phyloP scores from a whole-genome alignment of 2,329 filamentous ascomycete genomes.

The Scleromitrula shiraiana region DNA sequence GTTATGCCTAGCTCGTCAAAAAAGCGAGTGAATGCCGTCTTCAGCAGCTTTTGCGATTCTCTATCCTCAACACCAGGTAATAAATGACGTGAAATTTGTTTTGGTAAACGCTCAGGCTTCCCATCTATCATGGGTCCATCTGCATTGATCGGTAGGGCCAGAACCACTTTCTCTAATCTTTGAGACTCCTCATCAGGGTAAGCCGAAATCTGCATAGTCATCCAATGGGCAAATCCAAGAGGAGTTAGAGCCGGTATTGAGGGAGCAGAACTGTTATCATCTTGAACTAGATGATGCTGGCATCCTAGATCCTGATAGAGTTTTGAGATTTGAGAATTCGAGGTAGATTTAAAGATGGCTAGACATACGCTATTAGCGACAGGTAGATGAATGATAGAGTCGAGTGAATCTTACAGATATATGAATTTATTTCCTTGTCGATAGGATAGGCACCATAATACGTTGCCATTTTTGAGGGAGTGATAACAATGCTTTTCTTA shows the following conservation, averaged over 20 bases:
- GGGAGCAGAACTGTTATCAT: constrained; percentile 42
- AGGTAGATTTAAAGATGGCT: constrained; percentile 23
- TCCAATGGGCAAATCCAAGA: constrained; percentile 63
- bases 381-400: background rate
- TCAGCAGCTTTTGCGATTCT: constrained; percentile 50
- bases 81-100: constrained; percentile 65
- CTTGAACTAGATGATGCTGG: constrained; percentile 59
- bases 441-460: constrained; percentile 65
- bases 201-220: constrained; percentile 63
- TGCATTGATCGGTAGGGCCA: constrained; percentile 58
- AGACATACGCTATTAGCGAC: constrained; percentile 11
- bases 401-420: constrained; percentile 46
- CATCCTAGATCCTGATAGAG: constrained; percentile 47
- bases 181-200: constrained; percentile 69
- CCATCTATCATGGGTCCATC: constrained; percentile 50
- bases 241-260: constrained; percentile 58
- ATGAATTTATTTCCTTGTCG: constrained; percentile 58
- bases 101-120: constrained; percentile 66
- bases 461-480: constrained; percentile 64
- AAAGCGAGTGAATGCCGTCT: constrained; percentile 48
- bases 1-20: constrained; percentile 37
- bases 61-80: constrained; percentile 55
- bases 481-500: constrained; percentile 60
- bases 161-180: constrained; percentile 59
- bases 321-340: constrained; percentile 44